Evolutionary conservation across 148 eudicot species (phyloP).

Genomic region (Chenopodium suecicum): DNA sequence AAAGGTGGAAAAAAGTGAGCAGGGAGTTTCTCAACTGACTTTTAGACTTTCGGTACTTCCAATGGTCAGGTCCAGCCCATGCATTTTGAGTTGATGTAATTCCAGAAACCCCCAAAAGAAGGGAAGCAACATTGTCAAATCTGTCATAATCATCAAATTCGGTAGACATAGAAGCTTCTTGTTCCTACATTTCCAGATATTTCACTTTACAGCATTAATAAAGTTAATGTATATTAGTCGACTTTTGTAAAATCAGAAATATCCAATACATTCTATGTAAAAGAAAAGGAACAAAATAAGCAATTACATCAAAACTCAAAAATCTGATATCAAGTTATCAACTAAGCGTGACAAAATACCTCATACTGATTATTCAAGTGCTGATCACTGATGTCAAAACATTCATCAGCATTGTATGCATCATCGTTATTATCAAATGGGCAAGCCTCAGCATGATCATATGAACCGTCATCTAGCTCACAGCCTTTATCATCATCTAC

Average conservation of each 20-base stretch:
- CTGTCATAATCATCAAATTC: slow-evolving; percentile 49
- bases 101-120: slow-evolving; percentile 59
- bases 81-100: slow-evolving; percentile 69
- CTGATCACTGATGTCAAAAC: slow-evolving; percentile 40
- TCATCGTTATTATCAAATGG: slow-evolving; percentile 57
- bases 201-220: neutral
- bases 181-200: slow-evolving; percentile 44
- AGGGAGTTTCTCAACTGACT: slow-evolving; percentile 35
- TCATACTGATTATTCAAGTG: slow-evolving; percentile 43
- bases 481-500: slow-evolving; percentile 12
- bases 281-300: neutral
- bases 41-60: slow-evolving; percentile 81
- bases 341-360: slow-evolving; percentile 28
- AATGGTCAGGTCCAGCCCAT: slow-evolving; percentile 98
- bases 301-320: neutral
- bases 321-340: neutral
- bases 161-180: slow-evolving; percentile 36
- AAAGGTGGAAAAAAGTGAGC: neutral
- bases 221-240: neutral
- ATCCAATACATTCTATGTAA: neutral
- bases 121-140: slow-evolving; percentile 53
- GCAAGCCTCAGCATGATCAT: slow-evolving; percentile 52
- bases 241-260: neutral
- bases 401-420: slow-evolving; percentile 47
- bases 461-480: slow-evolving; percentile 41